Base-by-base conservation (phyloP, 2,329 filamentous ascomycete species). In the Allantophomopsis cytisporea region DNA sequence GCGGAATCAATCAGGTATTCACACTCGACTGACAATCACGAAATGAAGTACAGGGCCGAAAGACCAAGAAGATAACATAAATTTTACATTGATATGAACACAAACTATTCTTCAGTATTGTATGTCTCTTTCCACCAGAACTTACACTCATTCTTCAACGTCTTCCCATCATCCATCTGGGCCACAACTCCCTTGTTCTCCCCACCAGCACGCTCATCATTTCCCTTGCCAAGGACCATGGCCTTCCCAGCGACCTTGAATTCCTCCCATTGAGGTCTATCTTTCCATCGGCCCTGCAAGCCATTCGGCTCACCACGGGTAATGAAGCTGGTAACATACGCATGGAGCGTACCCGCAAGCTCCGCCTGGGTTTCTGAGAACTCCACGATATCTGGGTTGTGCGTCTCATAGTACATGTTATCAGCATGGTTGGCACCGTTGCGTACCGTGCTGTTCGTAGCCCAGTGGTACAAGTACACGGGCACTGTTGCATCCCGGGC, bases 101-200 rank as follows among this genome's bases (percentile, higher is more conserved):
- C 4, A 7, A 34, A 15, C 31, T 34, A 34, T 15, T 15, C 31
- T 49, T 72, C 57, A 46, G 66, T 70, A 37, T 67, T 47, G 41
- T 61, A 54, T 15, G 68, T 65, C 43, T 66, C 65, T 11, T 62
- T 60, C 70, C 71, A 79, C 77, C 77, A 82, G 53, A 75, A 81
- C 12, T 58, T 54, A 47, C 70, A 76, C 49, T 72, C 65, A 38
- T 62, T 54, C 40, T 56, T 57, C 43, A 71, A 67, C 43, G 60
- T 59, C 4, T 54, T 16, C 60, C 69, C 57, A 64, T 52, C 41
- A 38, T 55, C 45, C 39, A 66, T 55, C 40, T 62, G 50, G 0
- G 64, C 69, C 1, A 66, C 58, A 2, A 58, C 51, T 1, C 71
- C 75, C 11, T 41, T 50, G 16, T 51, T 52, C 30, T 40, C 45